These are phyloP conservation scores for Leptographium flavum DNA, from an alignment of 2,329 filamentous ascomycete genomes.

Conservation along the genomic window DNA sequence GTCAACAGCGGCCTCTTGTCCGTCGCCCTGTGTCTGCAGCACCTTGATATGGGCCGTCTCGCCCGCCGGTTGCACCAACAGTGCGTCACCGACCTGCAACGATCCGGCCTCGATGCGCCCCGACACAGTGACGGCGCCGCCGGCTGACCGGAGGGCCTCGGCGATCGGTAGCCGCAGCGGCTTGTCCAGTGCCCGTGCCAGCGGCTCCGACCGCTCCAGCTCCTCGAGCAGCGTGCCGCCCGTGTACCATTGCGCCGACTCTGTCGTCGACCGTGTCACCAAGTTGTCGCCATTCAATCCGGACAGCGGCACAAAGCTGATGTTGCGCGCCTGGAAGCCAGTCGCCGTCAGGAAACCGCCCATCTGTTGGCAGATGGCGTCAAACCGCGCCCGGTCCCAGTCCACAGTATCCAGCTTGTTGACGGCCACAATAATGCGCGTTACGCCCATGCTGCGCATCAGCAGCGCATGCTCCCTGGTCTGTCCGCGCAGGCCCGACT, in stretches of 20 bases:
- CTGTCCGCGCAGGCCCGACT: slow-evolving; percentile 84
- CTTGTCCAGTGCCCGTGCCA: slow-evolving; percentile 55
- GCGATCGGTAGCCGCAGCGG: slow-evolving; percentile 76
- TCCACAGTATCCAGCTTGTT: slow-evolving; percentile 86
- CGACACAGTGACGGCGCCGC: slow-evolving; percentile 71
- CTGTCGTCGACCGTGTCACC: slow-evolving; percentile 39
- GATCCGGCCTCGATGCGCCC: slow-evolving; percentile 77
- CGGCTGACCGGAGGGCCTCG: slow-evolving; percentile 72
- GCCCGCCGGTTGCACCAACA: slow-evolving; percentile 67
- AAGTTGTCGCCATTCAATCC: slow-evolving; percentile 85
- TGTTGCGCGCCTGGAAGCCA: slow-evolving; percentile 67
- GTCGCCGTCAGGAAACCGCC: slow-evolving; percentile 68
- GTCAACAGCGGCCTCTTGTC: slow-evolving; percentile 29
- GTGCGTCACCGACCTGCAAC: slow-evolving; percentile 68
- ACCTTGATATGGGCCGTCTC: slow-evolving; percentile 72
- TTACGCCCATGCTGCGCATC: slow-evolving; percentile 79
- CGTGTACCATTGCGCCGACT: slow-evolving; percentile 60
- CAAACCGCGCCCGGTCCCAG: slow-evolving; percentile 73
- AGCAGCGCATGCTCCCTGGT: slow-evolving; percentile 88
- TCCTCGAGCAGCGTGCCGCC: slow-evolving; percentile 70
- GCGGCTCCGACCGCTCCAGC: slow-evolving; percentile 68
- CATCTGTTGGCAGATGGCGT: slow-evolving; percentile 74
- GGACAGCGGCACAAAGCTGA: slow-evolving; percentile 80
- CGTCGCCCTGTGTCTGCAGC: slow-evolving; percentile 38
- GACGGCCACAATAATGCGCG: slow-evolving; percentile 74